These are phyloP conservation scores for Hyaloperonospora brassicae DNA, from an alignment of 352 stramenopile species.

Conservation along the genomic window DNA sequence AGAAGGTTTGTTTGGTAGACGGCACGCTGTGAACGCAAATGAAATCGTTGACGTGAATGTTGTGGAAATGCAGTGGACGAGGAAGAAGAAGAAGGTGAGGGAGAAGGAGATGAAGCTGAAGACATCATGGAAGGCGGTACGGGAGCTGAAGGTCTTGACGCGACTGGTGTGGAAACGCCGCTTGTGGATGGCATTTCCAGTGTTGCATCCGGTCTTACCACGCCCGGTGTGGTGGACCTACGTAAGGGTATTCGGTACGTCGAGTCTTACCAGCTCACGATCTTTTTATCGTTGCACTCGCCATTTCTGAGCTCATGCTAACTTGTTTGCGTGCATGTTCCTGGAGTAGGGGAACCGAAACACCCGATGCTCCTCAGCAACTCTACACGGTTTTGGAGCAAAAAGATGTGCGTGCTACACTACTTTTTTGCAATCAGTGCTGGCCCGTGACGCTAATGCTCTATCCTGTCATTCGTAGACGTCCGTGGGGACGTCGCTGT, in stretches of 20 bases:
- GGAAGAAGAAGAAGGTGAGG: constrained; percentile 39
- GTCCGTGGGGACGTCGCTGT: constrained; percentile 62
- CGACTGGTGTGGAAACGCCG: constrained; percentile 49
- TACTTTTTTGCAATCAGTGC: neutral
- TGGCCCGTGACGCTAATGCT: constrained; percentile 2
- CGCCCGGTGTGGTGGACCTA: constrained; percentile 63
- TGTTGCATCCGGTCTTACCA: constrained; percentile 61
- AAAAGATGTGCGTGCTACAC: constrained; percentile 40
- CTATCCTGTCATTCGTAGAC: constrained; percentile 26
- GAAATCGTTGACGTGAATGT: neutral
- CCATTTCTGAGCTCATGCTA: neutral
- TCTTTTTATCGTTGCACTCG: neutral
- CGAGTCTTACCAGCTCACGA: neutral
- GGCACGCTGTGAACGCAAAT: neutral
- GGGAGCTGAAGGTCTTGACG: constrained; percentile 33
- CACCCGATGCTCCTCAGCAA: constrained; percentile 52
- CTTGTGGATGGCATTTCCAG: constrained; percentile 57
- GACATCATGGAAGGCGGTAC: constrained; percentile 24
- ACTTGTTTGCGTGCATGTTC: constrained; percentile 2
- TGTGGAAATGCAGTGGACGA: constrained; percentile 22
- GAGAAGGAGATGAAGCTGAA: constrained; percentile 40
- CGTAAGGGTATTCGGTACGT: constrained; percentile 63
- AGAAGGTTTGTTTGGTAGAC: constrained; percentile 30
- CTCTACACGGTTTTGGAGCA: constrained; percentile 76
- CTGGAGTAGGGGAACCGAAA: constrained; percentile 41